Base-by-base conservation (phyloP, 176 grass and related monocot genomes). In the Carex kokanica region DNA sequence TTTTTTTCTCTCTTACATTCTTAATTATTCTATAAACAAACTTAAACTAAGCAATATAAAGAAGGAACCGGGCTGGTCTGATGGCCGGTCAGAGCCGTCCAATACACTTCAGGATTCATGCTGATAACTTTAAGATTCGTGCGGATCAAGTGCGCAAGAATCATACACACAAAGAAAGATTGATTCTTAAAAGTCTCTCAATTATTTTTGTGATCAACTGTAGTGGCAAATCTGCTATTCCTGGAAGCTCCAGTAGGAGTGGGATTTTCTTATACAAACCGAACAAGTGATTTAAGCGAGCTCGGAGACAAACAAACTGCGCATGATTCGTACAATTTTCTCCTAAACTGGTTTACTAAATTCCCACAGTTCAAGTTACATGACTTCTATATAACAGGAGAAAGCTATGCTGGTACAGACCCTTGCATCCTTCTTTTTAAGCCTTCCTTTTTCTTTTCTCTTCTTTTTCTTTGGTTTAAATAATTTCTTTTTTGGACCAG, bases 191-290 rank as follows among this genome's bases (percentile, higher is more conserved):
- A 43, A 55, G 21, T 51, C 0, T 25, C 25, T 43, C 24, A 49
- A 47, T 87, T 6, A 49, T 75, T n/a, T 20, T 78, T 17, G 23
- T 54, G 20, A 60, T 53, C 4, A 29, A 13, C 23, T 75, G 69
- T 83, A 98, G 95, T 90, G 41, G 95, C 84, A 83, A 98, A 98
- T 64, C 84, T 98, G 73, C 79, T 98, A 86, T 98, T 98, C 90
- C 86, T 98, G 2, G 95, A 98, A 60, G 40, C 95, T 24, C 95
- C 95, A 52, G 90, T 98, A 0, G 92, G 95, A 59, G 95, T 98
- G 60, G 95, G 95, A 11, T 98, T 94, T 89, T 98, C 95, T 64
- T 98, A 98, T 86, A 93, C 89, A 34, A 98, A 98, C 65, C 38
- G 63, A 84, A 87, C 95, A 21, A 73, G 80, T 38, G 92, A 98